These are phyloP conservation scores for Manihot esculenta DNA, from an alignment of 441 rosid species.

Conservation along the genomic window DNA sequence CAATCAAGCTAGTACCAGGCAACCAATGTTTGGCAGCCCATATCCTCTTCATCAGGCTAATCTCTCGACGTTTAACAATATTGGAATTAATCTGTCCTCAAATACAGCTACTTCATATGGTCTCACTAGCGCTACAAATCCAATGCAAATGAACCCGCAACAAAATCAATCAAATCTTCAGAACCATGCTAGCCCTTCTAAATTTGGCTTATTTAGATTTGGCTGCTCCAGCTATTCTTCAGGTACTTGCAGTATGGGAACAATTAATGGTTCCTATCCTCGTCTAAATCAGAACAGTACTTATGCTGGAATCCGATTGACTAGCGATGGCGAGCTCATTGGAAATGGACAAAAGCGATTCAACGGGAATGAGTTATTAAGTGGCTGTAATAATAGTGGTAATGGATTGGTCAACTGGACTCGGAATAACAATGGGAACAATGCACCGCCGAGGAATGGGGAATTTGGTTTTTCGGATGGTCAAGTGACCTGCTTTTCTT, in stretches of 20 bases:
- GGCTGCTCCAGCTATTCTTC: constrained; percentile 4
- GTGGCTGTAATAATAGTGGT: neutral
- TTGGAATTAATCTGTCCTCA: neutral
- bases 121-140: constrained; percentile 18
- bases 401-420: constrained; percentile 19
- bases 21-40: neutral
- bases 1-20: constrained; percentile 12
- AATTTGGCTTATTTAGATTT: neutral
- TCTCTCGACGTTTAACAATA: neutral
- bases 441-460: constrained; percentile 8
- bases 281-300: constrained; percentile 9
- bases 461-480: neutral
- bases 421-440: neutral
- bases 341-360: constrained; percentile 14
- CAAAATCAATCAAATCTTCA: constrained; percentile 17
- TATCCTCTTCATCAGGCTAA: constrained; percentile 17
- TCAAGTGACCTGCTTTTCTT: neutral
- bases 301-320: constrained; percentile 24
- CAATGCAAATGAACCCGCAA: constrained; percentile 20
- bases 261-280: neutral
- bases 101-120: constrained; percentile 9
- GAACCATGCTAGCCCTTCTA: constrained; percentile 12
- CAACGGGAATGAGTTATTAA: neutral
- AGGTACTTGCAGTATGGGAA: constrained; percentile 8
- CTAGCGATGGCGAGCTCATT: constrained; percentile 13